Base-by-base conservation (phyloP, 805 yeast genomes). In the Starmerella sp. region DNA sequence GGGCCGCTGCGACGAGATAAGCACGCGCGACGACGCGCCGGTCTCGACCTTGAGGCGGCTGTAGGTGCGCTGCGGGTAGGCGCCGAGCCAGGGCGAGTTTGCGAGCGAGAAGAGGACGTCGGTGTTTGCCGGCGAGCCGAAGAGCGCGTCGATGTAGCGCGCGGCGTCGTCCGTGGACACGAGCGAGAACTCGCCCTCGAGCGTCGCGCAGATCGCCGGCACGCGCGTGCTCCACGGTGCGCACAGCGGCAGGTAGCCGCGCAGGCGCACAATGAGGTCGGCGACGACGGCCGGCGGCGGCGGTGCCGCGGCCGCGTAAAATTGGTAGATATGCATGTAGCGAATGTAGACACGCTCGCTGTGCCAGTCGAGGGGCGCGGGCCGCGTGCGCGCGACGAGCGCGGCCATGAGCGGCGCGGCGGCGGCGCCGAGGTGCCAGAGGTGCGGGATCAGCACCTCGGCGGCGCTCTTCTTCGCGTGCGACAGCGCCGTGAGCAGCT, bases 51-150 rank as follows among this genome's bases (percentile, higher is more conserved):
- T 52, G 44, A 48, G 43, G 22, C 52, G 54, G 45, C 49, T 56
- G 38, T 52, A 48, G 10, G 53, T 42, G n/a, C 57, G 52, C 42
- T 54, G 59, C 17, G 62, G 56, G 39, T 57, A 57, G 3, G 55
- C 52, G 6, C 62, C 62, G 31, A 59, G 37, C 60, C 60, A 59
- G 8, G 57, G 52, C 9, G 59, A 53, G 35, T 59, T 59, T 5
- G 58, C 56, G 5, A 59, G 32, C 14, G 50, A 44, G 38, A 39
- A 54, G n/a, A 54, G 22, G 2, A 36, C 32, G 15, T 46, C 47
- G 2, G 17, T 43, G 14, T 43, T 22, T 5, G 30, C 39, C 2
- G 14, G 6, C 4, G 29, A 37, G 1, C 29, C 45, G 17, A 59
- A 50, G 5, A 52, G 13, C 10, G 38, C 10, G 22, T 51, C 52